A percentile compares a stretch with the other conserved stretches of the same genome.
These are phyloP conservation scores for Evansstolkia leycettana DNA, from an alignment of 495 filamentous ascomycete genomes.

Conservation along the genomic window DNA sequence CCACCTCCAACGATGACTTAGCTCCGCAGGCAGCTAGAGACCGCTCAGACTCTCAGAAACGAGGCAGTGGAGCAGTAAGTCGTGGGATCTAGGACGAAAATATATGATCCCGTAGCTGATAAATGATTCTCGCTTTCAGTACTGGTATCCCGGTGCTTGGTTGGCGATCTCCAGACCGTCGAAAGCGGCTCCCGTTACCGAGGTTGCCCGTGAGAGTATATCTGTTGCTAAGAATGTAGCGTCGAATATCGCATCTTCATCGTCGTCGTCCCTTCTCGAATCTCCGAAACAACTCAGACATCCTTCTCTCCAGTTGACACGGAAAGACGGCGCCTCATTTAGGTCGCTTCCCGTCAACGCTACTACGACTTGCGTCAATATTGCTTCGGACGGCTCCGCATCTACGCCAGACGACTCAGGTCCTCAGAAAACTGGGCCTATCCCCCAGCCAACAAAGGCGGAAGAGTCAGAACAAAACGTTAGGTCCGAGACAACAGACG, in stretches of 20 bases:
- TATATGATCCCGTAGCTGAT: too few species aligned
- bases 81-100: not conserved
- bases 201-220: slow-evolving; percentile 68
- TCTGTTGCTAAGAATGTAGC: slow-evolving; percentile 41
- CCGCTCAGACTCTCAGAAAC: slow-evolving; percentile 21
- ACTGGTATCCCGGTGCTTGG: slow-evolving; percentile 49
- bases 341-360: slow-evolving; percentile 36
- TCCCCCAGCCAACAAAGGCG: slow-evolving; percentile 9
- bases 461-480: too few species aligned
- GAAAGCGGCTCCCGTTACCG: slow-evolving; percentile 60
- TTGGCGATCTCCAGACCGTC: slow-evolving; percentile 41
- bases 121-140: slow-evolving; percentile 11
- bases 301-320: slow-evolving; percentile 31
- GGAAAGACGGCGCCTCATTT: slow-evolving; percentile 24
- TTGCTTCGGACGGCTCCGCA: slow-evolving; percentile 33
- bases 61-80: slow-evolving; percentile 19
- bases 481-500: slow-evolving; percentile 4
- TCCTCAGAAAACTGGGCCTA: slow-evolving; percentile 9
- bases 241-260: slow-evolving; percentile 22
- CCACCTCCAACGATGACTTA: slow-evolving; percentile 20
- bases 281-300: slow-evolving; percentile 14
- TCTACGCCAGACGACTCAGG: slow-evolving; percentile 20
- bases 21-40: slow-evolving; percentile 9
- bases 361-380: slow-evolving; percentile 37
- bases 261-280: slow-evolving; percentile 19